Conservation (phyloP, 805 yeast genomes). For the Metschnikowia anglica region DNA sequence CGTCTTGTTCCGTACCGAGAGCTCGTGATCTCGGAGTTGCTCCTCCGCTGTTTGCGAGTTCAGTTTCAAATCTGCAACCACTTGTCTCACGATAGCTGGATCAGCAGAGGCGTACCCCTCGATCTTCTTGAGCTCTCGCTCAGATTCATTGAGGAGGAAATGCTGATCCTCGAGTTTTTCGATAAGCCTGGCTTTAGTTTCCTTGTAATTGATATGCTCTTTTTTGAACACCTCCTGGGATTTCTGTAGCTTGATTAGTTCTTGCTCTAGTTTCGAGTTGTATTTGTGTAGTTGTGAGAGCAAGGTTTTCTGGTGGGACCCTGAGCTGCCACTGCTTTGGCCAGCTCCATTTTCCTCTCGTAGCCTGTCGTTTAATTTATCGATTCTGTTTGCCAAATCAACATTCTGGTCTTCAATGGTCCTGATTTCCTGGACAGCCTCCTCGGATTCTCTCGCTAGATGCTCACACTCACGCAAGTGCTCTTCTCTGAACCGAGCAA, state of each 20-base stretch:
- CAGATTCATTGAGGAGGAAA: conserved; percentile 54
- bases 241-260: conserved; percentile 58
- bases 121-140: conserved; percentile 58
- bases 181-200: conserved; percentile 57
- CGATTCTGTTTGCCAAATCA: conserved; percentile 14
- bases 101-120: conserved; percentile 61
- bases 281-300: conserved; percentile 43
- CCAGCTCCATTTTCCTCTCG: conserved; percentile 40
- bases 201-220: conserved; percentile 64
- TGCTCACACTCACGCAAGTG: conserved; percentile 68
- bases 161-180: conserved; percentile 61
- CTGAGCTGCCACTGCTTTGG: conserved; percentile 20
- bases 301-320: conserved; percentile 32
- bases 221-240: conserved; percentile 59
- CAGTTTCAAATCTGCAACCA: conserved; percentile 51
- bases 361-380: conserved; percentile 17
- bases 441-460: conserved; percentile 54
- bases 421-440: conserved; percentile 41
- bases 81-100: conserved; percentile 51
- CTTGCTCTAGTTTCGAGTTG: conserved; percentile 57
- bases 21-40: conserved; percentile 32
- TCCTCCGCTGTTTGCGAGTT: conserved; percentile 41
- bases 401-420: conserved; percentile 28
- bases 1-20: conserved; percentile 48
- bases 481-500: conserved; percentile 80